Conservation (phyloP, 306 rosid species). For the Vicia sativa region DNA sequence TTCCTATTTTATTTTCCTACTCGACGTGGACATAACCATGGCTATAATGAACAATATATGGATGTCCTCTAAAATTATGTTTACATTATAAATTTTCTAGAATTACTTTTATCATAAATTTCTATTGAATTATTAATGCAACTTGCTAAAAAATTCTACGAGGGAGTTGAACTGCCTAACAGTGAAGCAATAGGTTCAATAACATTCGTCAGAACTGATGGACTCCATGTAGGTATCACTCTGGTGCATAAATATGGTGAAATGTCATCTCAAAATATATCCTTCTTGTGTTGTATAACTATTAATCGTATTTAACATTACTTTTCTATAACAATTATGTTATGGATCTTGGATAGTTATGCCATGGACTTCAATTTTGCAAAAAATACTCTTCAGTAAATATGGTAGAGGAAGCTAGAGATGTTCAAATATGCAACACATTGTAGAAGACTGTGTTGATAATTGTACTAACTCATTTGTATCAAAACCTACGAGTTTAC, state of each 20-base stretch:
- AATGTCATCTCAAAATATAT: slow-evolving; percentile 8
- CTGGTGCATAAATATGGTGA: slow-evolving; percentile 44
- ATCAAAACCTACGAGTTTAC: no score
- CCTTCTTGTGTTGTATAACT: neutral
- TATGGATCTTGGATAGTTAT: slow-evolving; percentile 33
- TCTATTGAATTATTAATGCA: slow-evolving; percentile 49
- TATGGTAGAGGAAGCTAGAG: no score
- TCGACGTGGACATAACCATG: slow-evolving; percentile 5
- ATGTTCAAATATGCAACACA: no score
- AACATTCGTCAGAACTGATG: slow-evolving; percentile 90
- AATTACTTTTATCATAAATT: slow-evolving; percentile 28
- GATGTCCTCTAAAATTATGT: slow-evolving; percentile 27
- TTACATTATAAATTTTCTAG: slow-evolving; percentile 17
- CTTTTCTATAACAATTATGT: neutral
- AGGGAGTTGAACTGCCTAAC: slow-evolving; percentile 86
- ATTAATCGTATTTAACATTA: neutral
- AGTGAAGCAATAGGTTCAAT: slow-evolving; percentile 77
- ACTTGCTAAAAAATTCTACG: slow-evolving; percentile 95
- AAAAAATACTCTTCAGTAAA: no score
- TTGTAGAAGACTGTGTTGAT: no score
- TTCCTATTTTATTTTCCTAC: slow-evolving; percentile 22
- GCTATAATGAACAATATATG: slow-evolving; percentile 28
- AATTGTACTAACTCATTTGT: no score
- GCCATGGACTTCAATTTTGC: no score
- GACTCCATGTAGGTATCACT: slow-evolving; percentile 79